Evolutionary conservation across 1,284 basidiomycete genomes (phyloP), one percentile per base, ranked within the genome.

Genomic region (Pholiota adiposa): DNA sequence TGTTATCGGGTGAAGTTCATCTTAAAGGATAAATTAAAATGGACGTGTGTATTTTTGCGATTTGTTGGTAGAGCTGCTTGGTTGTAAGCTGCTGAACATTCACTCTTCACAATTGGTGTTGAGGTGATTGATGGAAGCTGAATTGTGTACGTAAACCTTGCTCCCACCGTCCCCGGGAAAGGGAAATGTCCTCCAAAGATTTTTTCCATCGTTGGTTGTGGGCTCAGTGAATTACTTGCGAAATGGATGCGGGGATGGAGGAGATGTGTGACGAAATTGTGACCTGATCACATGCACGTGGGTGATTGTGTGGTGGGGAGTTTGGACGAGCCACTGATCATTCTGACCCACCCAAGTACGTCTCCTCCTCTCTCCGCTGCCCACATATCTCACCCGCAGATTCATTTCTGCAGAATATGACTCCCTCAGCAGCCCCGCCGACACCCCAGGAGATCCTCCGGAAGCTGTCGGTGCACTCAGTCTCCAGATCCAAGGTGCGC

Each of bases 401-500:
- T 55, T 57, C 21, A 11, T 11, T 21, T 34, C 16, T 38, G 9
- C 23, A 52, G 31, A 69, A 55, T 52, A 84, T 83, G 79, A 73
- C 82, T 38, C 79, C 79, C 61, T 77, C 85, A 50, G 90, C 83
- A 54, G 82, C 88, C 23, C 91, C 93, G 9, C 94, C 93, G 2
- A 89, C 93, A 12, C 85, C 88, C 31, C 89, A 93, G 69, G 94
- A 97, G 77, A 86, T 97, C 25, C 86, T 93, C 63, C 83, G 94
- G 62, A 96, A 96, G 71, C 84, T 97, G 19, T 94, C 93, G 2
- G 82, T 94, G 48, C 89, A 90, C 69, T 84, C 87, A 1, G 79
- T 77, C 3, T 73, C 81, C 49, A 79, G 77, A 54, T 71, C 74
- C 66, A 80, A 80, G 75, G 81, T 83, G 59, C 57, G 52, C 51